Evolutionary conservation across 306 rosid species (phyloP).

Genomic region (Abrus precatorius): DNA sequence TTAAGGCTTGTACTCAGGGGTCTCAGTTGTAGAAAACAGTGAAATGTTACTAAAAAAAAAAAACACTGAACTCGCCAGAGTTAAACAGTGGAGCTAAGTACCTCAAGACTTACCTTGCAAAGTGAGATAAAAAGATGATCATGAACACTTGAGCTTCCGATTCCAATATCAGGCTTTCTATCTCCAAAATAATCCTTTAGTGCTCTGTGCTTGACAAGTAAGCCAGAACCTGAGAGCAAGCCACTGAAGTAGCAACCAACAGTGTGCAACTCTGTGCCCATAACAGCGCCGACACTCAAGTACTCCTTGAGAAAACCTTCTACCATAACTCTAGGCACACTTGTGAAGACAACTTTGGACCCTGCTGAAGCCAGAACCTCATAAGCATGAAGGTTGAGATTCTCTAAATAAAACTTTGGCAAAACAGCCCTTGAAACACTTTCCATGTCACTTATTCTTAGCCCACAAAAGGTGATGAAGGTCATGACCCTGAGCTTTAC

Average conservation of each 20-base stretch:
- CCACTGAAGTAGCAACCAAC: slow-evolving; percentile 74
- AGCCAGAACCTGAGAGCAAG: slow-evolving; percentile 60
- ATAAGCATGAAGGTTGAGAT: slow-evolving; percentile 67
- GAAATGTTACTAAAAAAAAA: background rate
- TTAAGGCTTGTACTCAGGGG: background rate
- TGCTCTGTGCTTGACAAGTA: slow-evolving; percentile 76
- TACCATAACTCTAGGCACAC: slow-evolving; percentile 87
- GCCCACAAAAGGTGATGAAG: slow-evolving; percentile 78
- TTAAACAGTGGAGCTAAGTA: slow-evolving; percentile 5
- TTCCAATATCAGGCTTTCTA: slow-evolving; percentile 74
- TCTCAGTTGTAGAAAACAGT: background rate
- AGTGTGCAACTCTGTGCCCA: slow-evolving; percentile 79
- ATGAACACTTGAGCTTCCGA: slow-evolving; percentile 68
- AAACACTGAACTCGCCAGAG: background rate
- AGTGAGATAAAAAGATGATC: slow-evolving; percentile 75
- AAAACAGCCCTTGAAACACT: slow-evolving; percentile 69
- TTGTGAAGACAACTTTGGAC: slow-evolving; percentile 65
- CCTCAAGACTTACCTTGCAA: slow-evolving; percentile 72
- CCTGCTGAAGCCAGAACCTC: slow-evolving; percentile 69
- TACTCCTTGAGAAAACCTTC: slow-evolving; percentile 79
- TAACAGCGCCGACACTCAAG: slow-evolving; percentile 64
- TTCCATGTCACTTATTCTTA: slow-evolving; percentile 64
- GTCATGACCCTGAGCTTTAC: slow-evolving; percentile 64
- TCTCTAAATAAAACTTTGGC: slow-evolving; percentile 86
- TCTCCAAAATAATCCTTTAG: slow-evolving; percentile 76